These are phyloP conservation scores for Chenopodium formosanum DNA, from an alignment of 148 eudicot genomes.

Conservation along the genomic window DNA sequence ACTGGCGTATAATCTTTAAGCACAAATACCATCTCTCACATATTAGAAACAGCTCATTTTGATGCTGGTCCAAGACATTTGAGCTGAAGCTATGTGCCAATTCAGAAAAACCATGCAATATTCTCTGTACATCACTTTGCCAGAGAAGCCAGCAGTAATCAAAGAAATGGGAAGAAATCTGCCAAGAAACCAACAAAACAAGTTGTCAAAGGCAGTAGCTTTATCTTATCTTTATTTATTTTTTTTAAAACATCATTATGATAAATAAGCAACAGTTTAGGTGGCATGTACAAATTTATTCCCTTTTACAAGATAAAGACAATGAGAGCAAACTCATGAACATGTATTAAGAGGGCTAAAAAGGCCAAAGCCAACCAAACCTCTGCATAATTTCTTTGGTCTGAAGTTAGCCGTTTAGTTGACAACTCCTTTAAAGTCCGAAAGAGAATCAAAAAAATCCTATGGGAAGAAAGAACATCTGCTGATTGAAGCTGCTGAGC, in stretches of 20 bases:
- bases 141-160: slow-evolving; percentile 97
- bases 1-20: slow-evolving; percentile 79
- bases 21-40: slow-evolving; percentile 98
- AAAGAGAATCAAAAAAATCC: slow-evolving; percentile 90
- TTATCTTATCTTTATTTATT: too few species aligned
- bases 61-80: slow-evolving; percentile 41
- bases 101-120: slow-evolving; percentile 68
- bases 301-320: not conserved
- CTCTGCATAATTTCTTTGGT: slow-evolving; percentile 86
- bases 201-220: slow-evolving; percentile 15
- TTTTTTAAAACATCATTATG: not conserved
- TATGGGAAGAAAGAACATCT: slow-evolving; percentile 79
- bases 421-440: slow-evolving; percentile 90
- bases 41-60: slow-evolving; percentile 70
- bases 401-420: slow-evolving; percentile 83
- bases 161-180: slow-evolving; percentile 95
- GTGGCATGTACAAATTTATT: not conserved
- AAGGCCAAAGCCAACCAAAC: slow-evolving; percentile 34
- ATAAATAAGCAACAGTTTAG: not conserved
- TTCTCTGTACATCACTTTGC: slow-evolving; percentile 80
- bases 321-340: slow-evolving; percentile 12
- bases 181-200: slow-evolving; percentile 40
- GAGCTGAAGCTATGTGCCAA: slow-evolving; percentile 49
- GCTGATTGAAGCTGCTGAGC: slow-evolving; percentile 93
- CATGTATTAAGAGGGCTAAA: not conserved